Evolutionary conservation across 2,329 filamentous ascomycete genomes (phyloP).

Genomic region (Paraphaeosphaeria sporulosa): DNA sequence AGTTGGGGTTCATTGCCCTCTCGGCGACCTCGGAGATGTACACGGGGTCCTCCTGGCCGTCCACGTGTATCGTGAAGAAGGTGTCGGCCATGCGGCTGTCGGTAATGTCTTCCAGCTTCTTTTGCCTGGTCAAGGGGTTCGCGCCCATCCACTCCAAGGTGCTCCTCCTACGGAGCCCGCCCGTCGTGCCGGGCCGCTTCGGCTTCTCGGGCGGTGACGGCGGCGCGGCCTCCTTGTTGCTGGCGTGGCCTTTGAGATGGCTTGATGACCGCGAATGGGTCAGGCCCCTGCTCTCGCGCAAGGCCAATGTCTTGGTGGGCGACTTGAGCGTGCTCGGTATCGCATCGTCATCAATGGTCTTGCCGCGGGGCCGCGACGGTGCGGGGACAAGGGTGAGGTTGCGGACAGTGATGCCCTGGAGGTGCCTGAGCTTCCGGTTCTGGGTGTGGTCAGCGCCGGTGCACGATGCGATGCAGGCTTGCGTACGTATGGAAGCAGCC

Average conservation of each 20-base stretch:
- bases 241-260: constrained; percentile 52
- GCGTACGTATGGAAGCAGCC: constrained; percentile 48
- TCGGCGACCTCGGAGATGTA: constrained; percentile 86
- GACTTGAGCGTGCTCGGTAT: constrained; percentile 72
- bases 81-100: constrained; percentile 79
- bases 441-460: constrained; percentile 45
- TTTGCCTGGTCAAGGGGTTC: constrained; percentile 70
- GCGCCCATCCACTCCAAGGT: constrained; percentile 70
- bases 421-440: constrained; percentile 88
- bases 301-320: constrained; percentile 69
- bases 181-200: constrained; percentile 43
- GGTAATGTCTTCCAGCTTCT: constrained; percentile 76
- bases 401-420: constrained; percentile 84
- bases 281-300: constrained; percentile 57
- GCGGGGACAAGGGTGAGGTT: constrained; percentile 76
- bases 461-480: not conserved
- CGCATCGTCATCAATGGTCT: constrained; percentile 79
- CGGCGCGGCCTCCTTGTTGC: constrained; percentile 10
- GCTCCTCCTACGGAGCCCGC: constrained; percentile 61
- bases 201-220: constrained; percentile 29
- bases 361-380: constrained; percentile 59
- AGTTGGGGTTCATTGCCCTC: constrained; percentile 89
- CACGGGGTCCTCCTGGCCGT: constrained; percentile 71
- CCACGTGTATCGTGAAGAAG: constrained; percentile 85
- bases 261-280: constrained; percentile 68